Evolutionary conservation across 2,329 filamentous ascomycete species (phyloP).

Genomic region (Fusarium keratoplasticum): DNA sequence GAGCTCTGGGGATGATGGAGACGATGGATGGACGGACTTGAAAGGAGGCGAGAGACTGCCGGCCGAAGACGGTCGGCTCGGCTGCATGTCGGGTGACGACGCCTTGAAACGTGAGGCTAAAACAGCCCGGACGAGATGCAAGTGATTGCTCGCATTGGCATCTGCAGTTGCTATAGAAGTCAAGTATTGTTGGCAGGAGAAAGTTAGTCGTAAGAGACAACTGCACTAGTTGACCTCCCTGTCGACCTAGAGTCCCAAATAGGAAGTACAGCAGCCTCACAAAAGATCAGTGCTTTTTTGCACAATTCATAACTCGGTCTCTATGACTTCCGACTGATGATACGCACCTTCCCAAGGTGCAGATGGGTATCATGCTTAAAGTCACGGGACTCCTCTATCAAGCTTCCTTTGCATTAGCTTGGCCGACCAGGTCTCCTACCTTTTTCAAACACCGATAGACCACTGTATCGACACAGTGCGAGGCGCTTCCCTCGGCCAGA

Average conservation of each 20-base stretch:
- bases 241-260: not conserved
- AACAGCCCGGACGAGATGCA: constrained; percentile 6
- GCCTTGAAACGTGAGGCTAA: constrained; percentile 7
- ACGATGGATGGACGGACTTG: not conserved
- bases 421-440: not conserved
- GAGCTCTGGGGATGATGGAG: constrained; percentile 1
- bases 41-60: not conserved
- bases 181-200: not conserved
- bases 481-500: constrained; percentile 21
- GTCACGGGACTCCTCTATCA: not conserved
- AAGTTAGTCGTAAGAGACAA: not conserved
- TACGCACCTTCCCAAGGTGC: not conserved
- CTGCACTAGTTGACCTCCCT: not conserved
- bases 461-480: constrained; percentile 23
- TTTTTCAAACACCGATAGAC: constrained; percentile 1
- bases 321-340: not conserved
- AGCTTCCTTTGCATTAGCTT: not conserved
- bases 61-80: not conserved
- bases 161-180: not conserved
- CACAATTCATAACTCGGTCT: not conserved
- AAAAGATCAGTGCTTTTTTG: not conserved
- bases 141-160: constrained; percentile 1
- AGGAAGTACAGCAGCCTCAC: not conserved
- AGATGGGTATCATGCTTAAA: not conserved
- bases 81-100: not conserved